phyloP scores from a whole-genome alignment of 192 early-diverging fungal species.

The Entomortierella lignicola region DNA sequence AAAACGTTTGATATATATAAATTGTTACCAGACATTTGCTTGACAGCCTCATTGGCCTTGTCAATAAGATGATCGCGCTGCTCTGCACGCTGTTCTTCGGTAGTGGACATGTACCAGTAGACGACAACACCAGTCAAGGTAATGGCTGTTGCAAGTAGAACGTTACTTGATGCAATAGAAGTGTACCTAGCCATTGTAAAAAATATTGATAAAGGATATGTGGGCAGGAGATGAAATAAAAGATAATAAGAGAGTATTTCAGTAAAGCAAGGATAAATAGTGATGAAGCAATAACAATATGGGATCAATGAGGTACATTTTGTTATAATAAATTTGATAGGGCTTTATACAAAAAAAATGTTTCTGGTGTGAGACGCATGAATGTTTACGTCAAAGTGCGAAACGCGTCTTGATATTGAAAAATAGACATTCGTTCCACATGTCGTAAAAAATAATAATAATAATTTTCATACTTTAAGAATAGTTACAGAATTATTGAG shows the following conservation, averaged over 20 bases:
- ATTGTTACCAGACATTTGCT: constrained; percentile 25
- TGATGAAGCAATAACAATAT: background rate
- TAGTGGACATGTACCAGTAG: constrained; percentile 55
- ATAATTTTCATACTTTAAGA: background rate
- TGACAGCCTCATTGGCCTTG: constrained; percentile 12
- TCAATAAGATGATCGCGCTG: constrained; percentile 30
- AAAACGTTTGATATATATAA: background rate
- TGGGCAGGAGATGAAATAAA: background rate
- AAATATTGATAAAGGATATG: background rate
- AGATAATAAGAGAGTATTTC: background rate
- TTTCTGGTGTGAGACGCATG: constrained; percentile 8
- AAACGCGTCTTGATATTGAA: background rate
- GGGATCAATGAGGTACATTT: too few species aligned
- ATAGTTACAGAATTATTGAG: background rate
- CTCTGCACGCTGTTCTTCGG: constrained; percentile 35
- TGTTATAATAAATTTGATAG: background rate
- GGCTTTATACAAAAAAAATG: background rate
- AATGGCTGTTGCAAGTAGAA: constrained; percentile 23
- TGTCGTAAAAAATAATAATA: too few species aligned
- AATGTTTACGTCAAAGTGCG: background rate
- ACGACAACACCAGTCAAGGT: constrained; percentile 26
- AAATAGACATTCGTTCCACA: too few species aligned
- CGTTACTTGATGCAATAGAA: constrained; percentile 12
- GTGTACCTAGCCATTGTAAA: constrained; percentile 15
- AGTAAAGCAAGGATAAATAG: too few species aligned